Evolutionary conservation across 352 stramenopile genomes (phyloP).

Genomic region (Elongisporangium anandrum): DNA sequence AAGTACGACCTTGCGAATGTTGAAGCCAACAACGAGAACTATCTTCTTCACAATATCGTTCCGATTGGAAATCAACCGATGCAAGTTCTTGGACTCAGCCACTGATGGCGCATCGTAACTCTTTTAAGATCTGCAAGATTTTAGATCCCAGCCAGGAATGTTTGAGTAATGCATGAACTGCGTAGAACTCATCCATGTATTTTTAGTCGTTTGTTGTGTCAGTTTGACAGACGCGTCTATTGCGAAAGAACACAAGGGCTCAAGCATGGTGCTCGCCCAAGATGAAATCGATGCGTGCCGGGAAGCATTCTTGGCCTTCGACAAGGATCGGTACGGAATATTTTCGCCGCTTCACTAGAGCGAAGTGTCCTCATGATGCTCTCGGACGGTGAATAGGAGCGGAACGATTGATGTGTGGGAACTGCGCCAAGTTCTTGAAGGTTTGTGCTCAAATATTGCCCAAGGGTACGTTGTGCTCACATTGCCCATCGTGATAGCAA

Average conservation of each 20-base stretch:
- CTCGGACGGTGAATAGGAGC: constrained; percentile 30
- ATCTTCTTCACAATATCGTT: constrained; percentile 75
- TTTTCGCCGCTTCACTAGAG: not conserved
- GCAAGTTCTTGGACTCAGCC: constrained; percentile 28
- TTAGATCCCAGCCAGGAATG: not conserved
- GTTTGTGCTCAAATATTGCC: constrained; percentile 12
- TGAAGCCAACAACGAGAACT: constrained; percentile 81
- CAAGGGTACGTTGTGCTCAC: not conserved
- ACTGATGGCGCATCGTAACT: too few relatives aligned
- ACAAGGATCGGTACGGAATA: constrained; percentile 87
- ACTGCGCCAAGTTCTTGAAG: constrained; percentile 90
- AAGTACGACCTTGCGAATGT: constrained; percentile 77
- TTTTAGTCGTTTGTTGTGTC: not conserved
- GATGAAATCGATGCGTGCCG: constrained; percentile 96
- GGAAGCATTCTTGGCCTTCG: constrained; percentile 96
- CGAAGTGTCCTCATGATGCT: not conserved
- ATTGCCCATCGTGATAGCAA: constrained; percentile 39
- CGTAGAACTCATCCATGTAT: too few relatives aligned
- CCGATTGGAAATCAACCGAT: constrained; percentile 65
- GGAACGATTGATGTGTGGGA: constrained; percentile 97
- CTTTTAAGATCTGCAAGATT: not conserved
- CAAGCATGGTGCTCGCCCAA: constrained; percentile 85
- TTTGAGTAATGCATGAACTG: too few relatives aligned
- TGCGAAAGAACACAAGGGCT: not conserved
- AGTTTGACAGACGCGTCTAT: not conserved